phyloP scores from a whole-genome alignment of 805 yeast species.

The Yarrowia sp. region DNA sequence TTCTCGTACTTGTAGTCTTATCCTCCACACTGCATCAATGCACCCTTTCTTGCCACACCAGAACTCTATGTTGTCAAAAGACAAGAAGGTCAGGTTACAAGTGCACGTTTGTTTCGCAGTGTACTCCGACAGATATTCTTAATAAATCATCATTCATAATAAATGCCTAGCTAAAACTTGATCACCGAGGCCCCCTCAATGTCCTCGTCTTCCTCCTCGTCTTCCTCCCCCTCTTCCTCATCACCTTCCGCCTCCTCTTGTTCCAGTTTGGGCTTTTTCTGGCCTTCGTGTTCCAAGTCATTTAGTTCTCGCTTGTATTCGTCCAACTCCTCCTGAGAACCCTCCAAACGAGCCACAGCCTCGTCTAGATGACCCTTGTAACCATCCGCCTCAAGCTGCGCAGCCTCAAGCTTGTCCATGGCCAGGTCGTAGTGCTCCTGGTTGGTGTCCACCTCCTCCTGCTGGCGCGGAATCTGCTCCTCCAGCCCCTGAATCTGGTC shows the following conservation, averaged over 20 bases:
- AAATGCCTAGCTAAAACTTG: conserved; percentile 3
- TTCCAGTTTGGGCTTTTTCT: neutral
- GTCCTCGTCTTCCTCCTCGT: neutral
- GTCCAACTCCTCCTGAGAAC: conserved; percentile 12
- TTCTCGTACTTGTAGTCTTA: neutral
- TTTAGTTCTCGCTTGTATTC: conserved; percentile 2
- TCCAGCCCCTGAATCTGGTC: conserved; percentile 12
- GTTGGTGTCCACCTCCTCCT: conserved; percentile 7
- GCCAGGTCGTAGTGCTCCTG: conserved; percentile 11
- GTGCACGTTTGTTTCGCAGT: too few species aligned
- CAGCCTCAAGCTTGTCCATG: neutral
- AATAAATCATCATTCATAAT: neutral
- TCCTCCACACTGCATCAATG: neutral
- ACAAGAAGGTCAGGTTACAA: too few species aligned
- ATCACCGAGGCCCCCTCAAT: conserved; percentile 17
- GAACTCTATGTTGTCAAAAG: neutral
- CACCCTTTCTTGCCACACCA: conserved; percentile 9
- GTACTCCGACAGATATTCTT: too few species aligned
- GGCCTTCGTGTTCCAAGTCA: neutral
- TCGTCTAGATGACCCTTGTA: conserved; percentile 6
- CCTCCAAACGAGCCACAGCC: conserved; percentile 9
- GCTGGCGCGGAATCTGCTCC: neutral
- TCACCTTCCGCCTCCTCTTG: neutral
- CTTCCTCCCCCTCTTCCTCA: neutral
- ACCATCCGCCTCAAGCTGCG: neutral